A percentile compares a stretch with the other conserved stretches of the same genome.
These are phyloP conservation scores for Apodospora peruviana DNA, from an alignment of 495 filamentous ascomycete species.

Conservation along the genomic window DNA sequence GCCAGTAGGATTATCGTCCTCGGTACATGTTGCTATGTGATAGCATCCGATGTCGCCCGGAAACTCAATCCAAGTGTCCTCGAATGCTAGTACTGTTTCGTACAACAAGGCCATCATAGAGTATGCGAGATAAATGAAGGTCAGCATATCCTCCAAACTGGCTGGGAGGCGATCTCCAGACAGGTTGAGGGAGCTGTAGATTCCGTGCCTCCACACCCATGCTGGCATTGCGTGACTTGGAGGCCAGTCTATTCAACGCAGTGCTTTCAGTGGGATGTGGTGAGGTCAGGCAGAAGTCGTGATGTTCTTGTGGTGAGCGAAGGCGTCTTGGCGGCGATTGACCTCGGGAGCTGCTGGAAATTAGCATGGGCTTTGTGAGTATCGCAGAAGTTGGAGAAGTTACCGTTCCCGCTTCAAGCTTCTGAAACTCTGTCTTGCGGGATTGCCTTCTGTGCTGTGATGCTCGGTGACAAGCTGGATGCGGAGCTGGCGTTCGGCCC, in stretches of 20 bases:
- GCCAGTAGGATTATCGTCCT: slow-evolving; percentile 64
- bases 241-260: slow-evolving; percentile 51
- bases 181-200: slow-evolving; percentile 72
- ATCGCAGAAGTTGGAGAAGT: too few relatives aligned
- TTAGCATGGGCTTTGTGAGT: too few relatives aligned
- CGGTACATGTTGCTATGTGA: slow-evolving; percentile 71
- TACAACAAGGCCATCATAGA: slow-evolving; percentile 73
- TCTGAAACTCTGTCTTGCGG: too few relatives aligned
- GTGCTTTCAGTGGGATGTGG: slow-evolving; percentile 67
- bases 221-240: slow-evolving; percentile 78
- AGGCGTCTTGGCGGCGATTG: too few relatives aligned
- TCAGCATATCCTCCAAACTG: slow-evolving; percentile 71
- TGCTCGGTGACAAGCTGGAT: too few relatives aligned
- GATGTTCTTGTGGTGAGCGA: slow-evolving; percentile 77
- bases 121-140: slow-evolving; percentile 77
- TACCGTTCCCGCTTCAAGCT: too few relatives aligned
- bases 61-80: slow-evolving; percentile 88
- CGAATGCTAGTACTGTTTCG: slow-evolving; percentile 69
- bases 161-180: slow-evolving; percentile 58
- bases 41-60: slow-evolving; percentile 67
- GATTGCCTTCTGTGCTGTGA: too few relatives aligned
- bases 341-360: too few relatives aligned
- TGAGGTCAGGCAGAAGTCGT: slow-evolving; percentile 74
- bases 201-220: slow-evolving; percentile 79
- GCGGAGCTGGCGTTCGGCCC: too few relatives aligned